Evolutionary conservation across 208 protist species (phyloP).

Genomic region (Trichomonas gallinae): DNA sequence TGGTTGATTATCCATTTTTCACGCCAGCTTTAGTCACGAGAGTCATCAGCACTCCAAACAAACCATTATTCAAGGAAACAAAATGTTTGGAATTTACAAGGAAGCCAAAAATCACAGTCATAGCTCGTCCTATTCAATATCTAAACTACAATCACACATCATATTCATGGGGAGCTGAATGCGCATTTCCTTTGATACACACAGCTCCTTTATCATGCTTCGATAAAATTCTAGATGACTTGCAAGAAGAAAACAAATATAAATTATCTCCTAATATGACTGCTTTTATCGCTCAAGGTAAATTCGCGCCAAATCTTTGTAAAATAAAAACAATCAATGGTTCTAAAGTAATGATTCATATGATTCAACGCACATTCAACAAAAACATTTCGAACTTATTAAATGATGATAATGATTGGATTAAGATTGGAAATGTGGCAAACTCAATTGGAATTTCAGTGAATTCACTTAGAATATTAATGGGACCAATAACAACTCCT

Average conservation of each 20-base stretch:
- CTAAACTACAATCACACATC: not conserved
- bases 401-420: not conserved
- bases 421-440: not conserved
- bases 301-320: not conserved
- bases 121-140: not conserved
- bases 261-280: not conserved
- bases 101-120: not conserved
- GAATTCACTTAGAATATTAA: not conserved
- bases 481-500: not conserved
- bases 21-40: not conserved
- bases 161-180: not conserved
- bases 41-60: not conserved
- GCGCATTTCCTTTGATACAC: not conserved
- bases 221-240: not conserved
- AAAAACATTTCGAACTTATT: not conserved
- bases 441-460: not conserved
- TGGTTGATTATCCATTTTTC: not conserved
- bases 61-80: not conserved
- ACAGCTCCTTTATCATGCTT: not conserved
- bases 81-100: not conserved
- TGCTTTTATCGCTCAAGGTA: not conserved
- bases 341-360: not conserved
- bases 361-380: not conserved
- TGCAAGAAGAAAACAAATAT: not conserved
- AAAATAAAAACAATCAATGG: not conserved